A percentile compares a stretch with the other conserved stretches of the same genome.
phyloP scores from a whole-genome alignment of 192 early-diverging fungal species.

The Coemansia sp. region DNA sequence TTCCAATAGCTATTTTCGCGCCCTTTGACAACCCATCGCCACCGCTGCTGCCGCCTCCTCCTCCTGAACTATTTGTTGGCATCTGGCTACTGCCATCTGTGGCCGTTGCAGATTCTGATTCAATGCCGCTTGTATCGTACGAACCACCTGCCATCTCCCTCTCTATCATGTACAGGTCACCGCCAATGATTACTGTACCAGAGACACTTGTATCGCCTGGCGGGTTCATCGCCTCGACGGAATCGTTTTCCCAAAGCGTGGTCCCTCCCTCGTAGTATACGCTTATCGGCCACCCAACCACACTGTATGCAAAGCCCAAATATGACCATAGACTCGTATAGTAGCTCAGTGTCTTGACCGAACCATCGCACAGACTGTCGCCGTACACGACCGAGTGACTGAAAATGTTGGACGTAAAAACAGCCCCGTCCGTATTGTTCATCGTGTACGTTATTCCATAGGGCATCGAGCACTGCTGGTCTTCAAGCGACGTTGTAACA shows the following conservation, averaged over 20 bases:
- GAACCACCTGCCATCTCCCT: not conserved
- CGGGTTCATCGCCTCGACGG: not conserved
- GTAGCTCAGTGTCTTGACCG: constrained; percentile 10
- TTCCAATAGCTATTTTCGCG: constrained; percentile 5
- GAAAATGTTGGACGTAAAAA: constrained; percentile 7
- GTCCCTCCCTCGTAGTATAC: not conserved
- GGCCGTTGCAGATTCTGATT: not conserved
- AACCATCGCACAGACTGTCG: constrained; percentile 3
- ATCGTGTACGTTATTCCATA: constrained; percentile 17
- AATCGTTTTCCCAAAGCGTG: not conserved
- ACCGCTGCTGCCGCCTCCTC: not conserved
- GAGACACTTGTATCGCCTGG: not conserved
- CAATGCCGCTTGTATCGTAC: not conserved
- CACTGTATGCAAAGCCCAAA: not conserved
- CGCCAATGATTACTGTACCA: not conserved
- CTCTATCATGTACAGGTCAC: constrained; percentile 5
- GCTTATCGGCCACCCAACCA: not conserved
- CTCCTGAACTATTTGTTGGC: not conserved
- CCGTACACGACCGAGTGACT: constrained; percentile 18
- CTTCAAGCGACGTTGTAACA: not conserved
- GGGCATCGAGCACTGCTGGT: constrained; percentile 10
- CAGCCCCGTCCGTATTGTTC: not conserved
- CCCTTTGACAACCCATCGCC: not conserved
- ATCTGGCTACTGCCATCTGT: not conserved
- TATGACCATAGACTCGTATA: constrained; percentile 22